A percentile compares a stretch with the other conserved stretches of the same genome.
Evolutionary conservation across 768 basidiomycete genomes (phyloP).

Genomic region (Suillus tomentosus): DNA sequence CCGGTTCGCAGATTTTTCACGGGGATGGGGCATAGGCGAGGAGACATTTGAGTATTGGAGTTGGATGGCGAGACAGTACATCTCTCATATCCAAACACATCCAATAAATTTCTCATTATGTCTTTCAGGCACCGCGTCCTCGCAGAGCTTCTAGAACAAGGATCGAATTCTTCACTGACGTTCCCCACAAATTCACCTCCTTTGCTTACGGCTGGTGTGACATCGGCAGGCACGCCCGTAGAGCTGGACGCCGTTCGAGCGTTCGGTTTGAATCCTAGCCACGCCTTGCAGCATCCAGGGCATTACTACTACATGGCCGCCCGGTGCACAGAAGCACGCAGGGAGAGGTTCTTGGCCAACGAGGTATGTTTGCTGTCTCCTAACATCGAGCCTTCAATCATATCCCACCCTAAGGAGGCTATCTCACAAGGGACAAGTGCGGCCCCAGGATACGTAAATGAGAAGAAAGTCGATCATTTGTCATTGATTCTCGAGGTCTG

Average conservation of each 20-base stretch:
- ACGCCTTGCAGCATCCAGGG: constrained; percentile 87
- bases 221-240: constrained; percentile 30
- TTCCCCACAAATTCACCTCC: constrained; percentile 61
- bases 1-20: constrained; percentile 82
- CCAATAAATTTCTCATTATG: neutral
- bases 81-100: constrained; percentile 13
- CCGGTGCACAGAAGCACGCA: constrained; percentile 76
- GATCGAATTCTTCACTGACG: constrained; percentile 58
- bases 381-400: neutral
- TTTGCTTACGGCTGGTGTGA: constrained; percentile 28
- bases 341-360: constrained; percentile 62
- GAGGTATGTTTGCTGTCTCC: constrained; percentile 45
- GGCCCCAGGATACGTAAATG: constrained; percentile 81
- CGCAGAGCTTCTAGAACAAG: constrained; percentile 89
- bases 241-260: constrained; percentile 63
- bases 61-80: constrained; percentile 91
- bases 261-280: constrained; percentile 75
- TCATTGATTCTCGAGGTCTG: constrained; percentile 80
- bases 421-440: constrained; percentile 37
- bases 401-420: constrained; percentile 11
- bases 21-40: constrained; percentile 95
- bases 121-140: constrained; percentile 76
- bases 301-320: constrained; percentile 88
- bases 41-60: constrained; percentile 98
- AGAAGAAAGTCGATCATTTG: constrained; percentile 91